A percentile compares a stretch with the other conserved stretches of the same genome.
Conservation (phyloP, 805 yeast genomes). For the Yamadazyma endophytica region DNA sequence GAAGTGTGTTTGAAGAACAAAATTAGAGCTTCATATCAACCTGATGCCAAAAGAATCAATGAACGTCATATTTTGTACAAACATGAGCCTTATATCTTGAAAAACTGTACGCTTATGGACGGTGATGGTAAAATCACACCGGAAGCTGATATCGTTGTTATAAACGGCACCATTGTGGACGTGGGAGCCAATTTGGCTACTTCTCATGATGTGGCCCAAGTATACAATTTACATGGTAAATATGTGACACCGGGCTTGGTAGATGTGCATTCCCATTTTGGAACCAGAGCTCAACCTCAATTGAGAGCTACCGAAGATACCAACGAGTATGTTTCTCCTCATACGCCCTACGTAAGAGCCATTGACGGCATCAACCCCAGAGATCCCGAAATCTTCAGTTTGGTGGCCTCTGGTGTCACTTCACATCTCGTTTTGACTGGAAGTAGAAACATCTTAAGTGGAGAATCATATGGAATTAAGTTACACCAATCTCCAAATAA, state of each 20-base stretch:
- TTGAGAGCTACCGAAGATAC: constrained; percentile 6
- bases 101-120: constrained; percentile 2
- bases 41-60: constrained; percentile 2
- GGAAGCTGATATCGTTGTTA: not conserved
- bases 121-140: constrained; percentile 1
- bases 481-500: constrained; percentile 4
- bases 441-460: constrained; percentile 5
- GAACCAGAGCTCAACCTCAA: constrained; percentile 8
- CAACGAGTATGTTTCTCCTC: constrained; percentile 4
- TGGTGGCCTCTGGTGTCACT: constrained; percentile 5
- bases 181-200: not conserved
- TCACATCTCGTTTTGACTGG: constrained; percentile 6
- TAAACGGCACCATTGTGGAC: constrained; percentile 2
- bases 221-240: constrained; percentile 1
- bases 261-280: constrained; percentile 8
- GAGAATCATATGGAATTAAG: constrained; percentile 5
- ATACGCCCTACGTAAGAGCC: constrained; percentile 6
- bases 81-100: constrained; percentile 3
- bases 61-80: constrained; percentile 1
- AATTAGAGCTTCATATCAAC: constrained; percentile 2
- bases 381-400: constrained; percentile 4
- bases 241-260: constrained; percentile 7
- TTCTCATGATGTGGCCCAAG: not conserved
- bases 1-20: constrained; percentile 1
- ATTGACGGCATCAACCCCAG: constrained; percentile 6